phyloP scores from a whole-genome alignment of 148 eudicot species.

The Nyssa sinensis region DNA sequence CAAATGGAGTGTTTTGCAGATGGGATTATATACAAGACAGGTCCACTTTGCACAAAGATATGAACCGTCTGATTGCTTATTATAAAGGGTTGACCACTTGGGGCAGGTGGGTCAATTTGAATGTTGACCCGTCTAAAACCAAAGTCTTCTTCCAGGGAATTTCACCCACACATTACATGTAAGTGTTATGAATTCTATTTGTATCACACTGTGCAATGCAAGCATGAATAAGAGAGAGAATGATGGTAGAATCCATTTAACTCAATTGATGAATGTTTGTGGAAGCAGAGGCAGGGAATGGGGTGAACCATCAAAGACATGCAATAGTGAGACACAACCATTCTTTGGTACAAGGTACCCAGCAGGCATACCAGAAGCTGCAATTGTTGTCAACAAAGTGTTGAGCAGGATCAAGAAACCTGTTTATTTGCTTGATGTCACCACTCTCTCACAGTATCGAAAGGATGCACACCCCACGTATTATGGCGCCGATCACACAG shows the following conservation, averaged over 20 bases:
- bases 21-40: conserved; percentile 33
- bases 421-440: conserved; percentile 45
- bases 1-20: conserved; percentile 7
- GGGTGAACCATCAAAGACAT: conserved; percentile 21
- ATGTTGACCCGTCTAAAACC: conserved; percentile 26
- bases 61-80: conserved; percentile 32
- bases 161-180: conserved; percentile 41
- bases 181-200: conserved; percentile 11
- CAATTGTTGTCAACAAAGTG: conserved; percentile 32
- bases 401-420: conserved; percentile 32
- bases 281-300: conserved; percentile 16
- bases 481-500: conserved; percentile 15
- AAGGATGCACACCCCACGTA: conserved; percentile 48
- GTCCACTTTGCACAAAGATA: conserved; percentile 20
- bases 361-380: conserved; percentile 27
- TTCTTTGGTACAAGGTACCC: conserved; percentile 28
- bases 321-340: conserved; percentile 31
- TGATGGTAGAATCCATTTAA: neutral
- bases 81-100: conserved; percentile 28
- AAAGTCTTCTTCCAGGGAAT: conserved; percentile 44
- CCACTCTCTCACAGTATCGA: conserved; percentile 42
- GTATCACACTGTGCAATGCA: neutral
- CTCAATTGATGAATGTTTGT: neutral
- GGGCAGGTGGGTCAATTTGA: conserved; percentile 29
- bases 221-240: too few relatives aligned